These are phyloP conservation scores for Diatrype stigma DNA, from an alignment of 2,329 filamentous ascomycete genomes.

Conservation along the genomic window DNA sequence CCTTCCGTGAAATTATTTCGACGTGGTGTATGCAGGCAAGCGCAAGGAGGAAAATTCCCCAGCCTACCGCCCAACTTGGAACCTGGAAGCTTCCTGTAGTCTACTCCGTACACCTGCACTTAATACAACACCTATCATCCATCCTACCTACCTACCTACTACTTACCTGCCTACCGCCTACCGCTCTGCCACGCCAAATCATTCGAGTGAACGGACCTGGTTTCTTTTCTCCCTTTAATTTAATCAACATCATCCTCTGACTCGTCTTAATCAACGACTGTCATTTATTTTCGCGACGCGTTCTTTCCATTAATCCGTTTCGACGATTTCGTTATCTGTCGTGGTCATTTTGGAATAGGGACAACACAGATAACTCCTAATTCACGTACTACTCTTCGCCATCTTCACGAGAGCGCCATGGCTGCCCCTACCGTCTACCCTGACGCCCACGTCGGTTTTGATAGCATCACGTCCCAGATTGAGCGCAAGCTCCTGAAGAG, in stretches of 20 bases:
- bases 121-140: too few species aligned
- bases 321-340: slow-evolving; percentile 22
- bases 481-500: slow-evolving; percentile 99
- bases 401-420: slow-evolving; percentile 47
- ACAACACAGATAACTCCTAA: slow-evolving; percentile 19
- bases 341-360: slow-evolving; percentile 33
- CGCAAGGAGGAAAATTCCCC: neutral
- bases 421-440: slow-evolving; percentile 74
- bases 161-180: too few species aligned
- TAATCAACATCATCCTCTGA: slow-evolving; percentile 12
- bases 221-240: slow-evolving; percentile 2
- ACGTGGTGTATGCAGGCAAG: neutral
- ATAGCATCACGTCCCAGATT: slow-evolving; percentile 99
- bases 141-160: too few species aligned
- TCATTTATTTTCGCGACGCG: neutral
- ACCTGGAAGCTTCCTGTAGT: too few species aligned
- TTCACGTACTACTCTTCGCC: slow-evolving; percentile 24
- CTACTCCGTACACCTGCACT: too few species aligned
- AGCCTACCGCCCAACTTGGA: neutral
- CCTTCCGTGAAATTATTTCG: slow-evolving; percentile 44
- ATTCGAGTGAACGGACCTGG: neutral
- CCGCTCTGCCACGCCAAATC: neutral
- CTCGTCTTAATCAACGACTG: slow-evolving; percentile 6
- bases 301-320: slow-evolving; percentile 18
- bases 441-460: slow-evolving; percentile 98